phyloP scores from a whole-genome alignment of 176 grass and related monocot species.

The Poa annua region DNA sequence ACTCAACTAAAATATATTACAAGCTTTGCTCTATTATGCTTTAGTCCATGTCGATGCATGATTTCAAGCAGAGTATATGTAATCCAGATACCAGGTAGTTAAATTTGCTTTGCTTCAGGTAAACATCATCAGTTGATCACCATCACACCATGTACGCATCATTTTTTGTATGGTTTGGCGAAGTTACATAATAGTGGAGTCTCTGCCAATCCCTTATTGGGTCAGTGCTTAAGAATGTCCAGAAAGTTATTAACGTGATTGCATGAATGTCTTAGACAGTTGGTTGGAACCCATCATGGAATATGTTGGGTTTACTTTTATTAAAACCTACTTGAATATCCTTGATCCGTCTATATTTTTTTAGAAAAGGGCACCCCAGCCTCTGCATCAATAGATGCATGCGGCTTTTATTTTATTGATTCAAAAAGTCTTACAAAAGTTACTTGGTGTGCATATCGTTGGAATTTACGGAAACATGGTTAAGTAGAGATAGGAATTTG shows the following conservation, averaged over 20 bases:
- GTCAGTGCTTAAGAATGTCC: neutral
- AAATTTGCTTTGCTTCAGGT: constrained; percentile 24
- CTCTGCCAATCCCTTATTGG: constrained; percentile 5
- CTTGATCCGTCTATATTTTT: neutral
- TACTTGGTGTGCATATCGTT: neutral
- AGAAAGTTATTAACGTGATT: constrained; percentile 8
- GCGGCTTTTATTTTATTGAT: too few species aligned
- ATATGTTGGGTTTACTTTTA: neutral
- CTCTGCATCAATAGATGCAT: too few species aligned
- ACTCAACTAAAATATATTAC: neutral
- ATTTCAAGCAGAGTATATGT: constrained; percentile 23
- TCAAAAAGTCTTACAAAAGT: too few species aligned
- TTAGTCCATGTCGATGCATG: constrained; percentile 15
- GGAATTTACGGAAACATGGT: constrained; percentile 15
- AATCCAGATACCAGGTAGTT: neutral
- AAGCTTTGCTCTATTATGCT: constrained; percentile 21
- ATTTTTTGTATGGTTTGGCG: constrained; percentile 10
- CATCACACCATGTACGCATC: neutral
- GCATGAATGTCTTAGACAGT: neutral
- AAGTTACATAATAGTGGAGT: neutral
- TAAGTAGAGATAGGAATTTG: constrained; percentile 1
- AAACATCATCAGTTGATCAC: constrained; percentile 6
- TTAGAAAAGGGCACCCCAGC: too few species aligned
- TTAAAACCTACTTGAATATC: constrained; percentile 23
- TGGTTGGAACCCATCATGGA: neutral